These are phyloP conservation scores for Rhizopogon roseolus DNA, from an alignment of 768 basidiomycete genomes.

Conservation along the genomic window DNA sequence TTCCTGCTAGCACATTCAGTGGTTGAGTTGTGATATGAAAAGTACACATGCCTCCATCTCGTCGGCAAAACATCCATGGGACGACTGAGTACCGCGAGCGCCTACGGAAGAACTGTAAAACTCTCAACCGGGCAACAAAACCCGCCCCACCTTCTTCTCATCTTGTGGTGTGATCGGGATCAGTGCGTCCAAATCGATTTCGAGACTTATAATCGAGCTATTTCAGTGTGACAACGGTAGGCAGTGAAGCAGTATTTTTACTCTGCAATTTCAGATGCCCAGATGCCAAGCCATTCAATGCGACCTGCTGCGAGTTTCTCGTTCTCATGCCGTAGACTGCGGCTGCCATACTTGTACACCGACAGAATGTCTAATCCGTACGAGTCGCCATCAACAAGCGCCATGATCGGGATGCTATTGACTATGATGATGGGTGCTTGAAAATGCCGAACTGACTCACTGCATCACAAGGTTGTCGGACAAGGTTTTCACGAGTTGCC, in stretches of 20 bases:
- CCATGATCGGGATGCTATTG: slow-evolving; percentile 68
- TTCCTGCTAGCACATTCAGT: slow-evolving; percentile 40
- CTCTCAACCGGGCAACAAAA: not conserved
- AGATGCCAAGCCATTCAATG: slow-evolving; percentile 79
- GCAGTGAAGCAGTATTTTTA: slow-evolving; percentile 24
- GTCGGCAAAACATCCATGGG: slow-evolving; percentile 37
- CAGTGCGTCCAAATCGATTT: slow-evolving; percentile 53
- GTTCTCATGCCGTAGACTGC: slow-evolving; percentile 64
- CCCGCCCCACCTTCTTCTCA: slow-evolving; percentile 59
- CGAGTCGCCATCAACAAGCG: slow-evolving; percentile 86
- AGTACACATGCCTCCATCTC: slow-evolving; percentile 58
- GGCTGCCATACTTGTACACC: slow-evolving; percentile 81
- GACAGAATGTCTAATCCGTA: slow-evolving; percentile 91
- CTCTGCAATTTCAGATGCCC: slow-evolving; percentile 61
- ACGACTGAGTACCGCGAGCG: slow-evolving; percentile 55
- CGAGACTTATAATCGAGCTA: slow-evolving; percentile 38
- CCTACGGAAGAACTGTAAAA: slow-evolving; percentile 37
- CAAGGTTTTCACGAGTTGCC: slow-evolving; percentile 75
- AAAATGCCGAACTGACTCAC: slow-evolving; percentile 33
- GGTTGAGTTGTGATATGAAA: not conserved
- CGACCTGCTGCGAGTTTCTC: slow-evolving; percentile 61
- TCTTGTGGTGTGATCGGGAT: slow-evolving; percentile 70
- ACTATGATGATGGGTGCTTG: not conserved
- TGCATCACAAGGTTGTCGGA: slow-evolving; percentile 56
- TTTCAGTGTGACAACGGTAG: not conserved